Evolutionary conservation across 129 eudicot genomes (phyloP).

Genomic region (Mikania micrantha): DNA sequence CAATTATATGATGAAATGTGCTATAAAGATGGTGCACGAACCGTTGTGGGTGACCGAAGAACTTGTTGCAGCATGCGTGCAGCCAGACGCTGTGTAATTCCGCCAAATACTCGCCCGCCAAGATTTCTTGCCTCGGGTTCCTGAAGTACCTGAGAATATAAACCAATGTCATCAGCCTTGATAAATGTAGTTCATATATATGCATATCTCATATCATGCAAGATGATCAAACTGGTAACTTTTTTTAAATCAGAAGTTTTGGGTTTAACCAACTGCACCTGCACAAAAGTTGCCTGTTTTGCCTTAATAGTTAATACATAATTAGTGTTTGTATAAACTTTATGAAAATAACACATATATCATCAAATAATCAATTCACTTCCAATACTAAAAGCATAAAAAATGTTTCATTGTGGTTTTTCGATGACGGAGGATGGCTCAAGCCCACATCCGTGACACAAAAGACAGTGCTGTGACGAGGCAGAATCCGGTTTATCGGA

Average conservation of each 20-base stretch:
- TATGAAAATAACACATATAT: too few relatives aligned
- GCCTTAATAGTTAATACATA: too few relatives aligned
- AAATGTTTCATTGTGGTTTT: too few relatives aligned
- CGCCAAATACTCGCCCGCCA: slow-evolving; percentile 83
- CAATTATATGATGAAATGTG: slow-evolving; percentile 5
- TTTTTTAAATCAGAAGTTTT: neutral
- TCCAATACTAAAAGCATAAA: too few relatives aligned
- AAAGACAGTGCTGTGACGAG: too few relatives aligned
- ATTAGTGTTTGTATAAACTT: too few relatives aligned
- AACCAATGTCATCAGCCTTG: slow-evolving; percentile 3
- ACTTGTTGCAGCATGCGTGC: slow-evolving; percentile 95
- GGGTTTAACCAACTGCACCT: neutral
- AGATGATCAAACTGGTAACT: neutral
- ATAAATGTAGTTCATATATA: neutral
- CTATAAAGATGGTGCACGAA: slow-evolving; percentile 31
- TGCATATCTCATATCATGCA: neutral
- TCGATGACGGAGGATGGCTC: too few relatives aligned
- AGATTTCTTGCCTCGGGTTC: slow-evolving; percentile 77
- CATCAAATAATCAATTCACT: too few relatives aligned
- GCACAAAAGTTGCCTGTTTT: neutral
- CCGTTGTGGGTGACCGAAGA: slow-evolving; percentile 58
- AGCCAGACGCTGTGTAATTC: slow-evolving; percentile 85
- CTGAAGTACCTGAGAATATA: slow-evolving; percentile 65
- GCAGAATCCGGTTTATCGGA: too few relatives aligned
- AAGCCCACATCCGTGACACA: too few relatives aligned